Conservation (phyloP, 768 basidiomycete species). For the Nidularia sp. region DNA sequence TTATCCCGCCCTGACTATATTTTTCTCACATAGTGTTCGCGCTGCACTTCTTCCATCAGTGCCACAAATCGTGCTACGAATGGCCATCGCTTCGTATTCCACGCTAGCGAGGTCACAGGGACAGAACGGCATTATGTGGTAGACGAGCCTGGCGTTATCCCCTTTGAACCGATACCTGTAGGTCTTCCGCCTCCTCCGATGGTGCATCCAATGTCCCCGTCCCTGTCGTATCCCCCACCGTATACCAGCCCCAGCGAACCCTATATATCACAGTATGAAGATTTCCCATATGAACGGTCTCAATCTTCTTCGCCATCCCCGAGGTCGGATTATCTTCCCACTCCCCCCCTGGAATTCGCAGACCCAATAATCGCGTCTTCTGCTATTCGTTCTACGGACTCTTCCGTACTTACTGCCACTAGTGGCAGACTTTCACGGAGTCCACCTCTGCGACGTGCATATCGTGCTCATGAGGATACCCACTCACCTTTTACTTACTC, state of each 20-base stretch:
- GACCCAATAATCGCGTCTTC: conserved; percentile 19
- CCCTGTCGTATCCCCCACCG: conserved; percentile 11
- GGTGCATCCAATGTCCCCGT: conserved; percentile 5
- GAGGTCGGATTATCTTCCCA: conserved; percentile 28
- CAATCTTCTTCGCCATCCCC: conserved; percentile 20
- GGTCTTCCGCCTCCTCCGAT: conserved; percentile 8
- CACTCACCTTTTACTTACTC: background rate
- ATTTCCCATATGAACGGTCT: conserved; percentile 10
- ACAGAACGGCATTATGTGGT: conserved; percentile 62
- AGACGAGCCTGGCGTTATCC: conserved; percentile 60
- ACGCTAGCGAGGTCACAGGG: conserved; percentile 62
- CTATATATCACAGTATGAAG: conserved; percentile 5
- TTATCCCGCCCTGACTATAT: conserved; percentile 1
- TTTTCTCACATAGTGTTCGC: conserved; percentile 41
- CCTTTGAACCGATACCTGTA: conserved; percentile 25
- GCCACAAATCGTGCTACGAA: conserved; percentile 71
- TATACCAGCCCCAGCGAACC: conserved; percentile 2
- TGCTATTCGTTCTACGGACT: conserved; percentile 6
- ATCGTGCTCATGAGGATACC: background rate
- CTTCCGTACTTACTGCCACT: background rate
- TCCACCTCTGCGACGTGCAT: background rate
- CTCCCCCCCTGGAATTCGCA: conserved; percentile 34
- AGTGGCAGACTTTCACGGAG: background rate
- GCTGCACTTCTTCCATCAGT: conserved; percentile 70
- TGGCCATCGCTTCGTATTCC: conserved; percentile 85